phyloP scores from a whole-genome alignment of 495 filamentous ascomycete genomes.

The Niebla homalea region DNA sequence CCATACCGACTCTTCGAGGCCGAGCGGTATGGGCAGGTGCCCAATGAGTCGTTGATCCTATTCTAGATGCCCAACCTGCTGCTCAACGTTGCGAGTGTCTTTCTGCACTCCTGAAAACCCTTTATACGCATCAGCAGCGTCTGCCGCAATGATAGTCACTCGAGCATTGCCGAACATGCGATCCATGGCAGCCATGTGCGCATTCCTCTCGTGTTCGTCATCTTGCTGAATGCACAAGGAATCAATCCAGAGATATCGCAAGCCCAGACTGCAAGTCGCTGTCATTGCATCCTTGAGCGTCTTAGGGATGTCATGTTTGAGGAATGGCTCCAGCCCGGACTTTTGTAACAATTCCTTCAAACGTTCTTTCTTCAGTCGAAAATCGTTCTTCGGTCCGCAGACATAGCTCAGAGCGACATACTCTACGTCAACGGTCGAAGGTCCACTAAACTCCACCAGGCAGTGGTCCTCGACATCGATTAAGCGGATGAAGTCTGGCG shows the following conservation, averaged over 20 bases:
- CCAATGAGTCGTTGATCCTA: background rate
- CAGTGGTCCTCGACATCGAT: too few relatives aligned
- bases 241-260: constrained; percentile 16
- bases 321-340: background rate
- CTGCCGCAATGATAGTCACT: constrained; percentile 1
- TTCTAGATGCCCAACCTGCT: background rate
- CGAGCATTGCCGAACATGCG: constrained; percentile 3
- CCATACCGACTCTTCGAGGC: background rate
- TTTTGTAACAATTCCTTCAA: background rate
- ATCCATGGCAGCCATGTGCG: constrained; percentile 7
- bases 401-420: constrained; percentile 4
- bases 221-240: constrained; percentile 14
- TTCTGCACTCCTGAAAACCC: background rate
- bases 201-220: constrained; percentile 4
- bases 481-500: too few relatives aligned
- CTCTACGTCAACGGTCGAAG: too few relatives aligned
- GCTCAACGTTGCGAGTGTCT: background rate
- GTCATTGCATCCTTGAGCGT: constrained; percentile 11
- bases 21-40: background rate
- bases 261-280: background rate
- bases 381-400: background rate
- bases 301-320: constrained; percentile 3
- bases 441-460: too few relatives aligned
- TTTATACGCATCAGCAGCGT: background rate
- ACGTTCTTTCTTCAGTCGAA: background rate